A percentile compares a stretch with the other conserved stretches of the same genome.
phyloP scores from a whole-genome alignment of 441 rosid genomes.

The Eruca vesicaria region DNA sequence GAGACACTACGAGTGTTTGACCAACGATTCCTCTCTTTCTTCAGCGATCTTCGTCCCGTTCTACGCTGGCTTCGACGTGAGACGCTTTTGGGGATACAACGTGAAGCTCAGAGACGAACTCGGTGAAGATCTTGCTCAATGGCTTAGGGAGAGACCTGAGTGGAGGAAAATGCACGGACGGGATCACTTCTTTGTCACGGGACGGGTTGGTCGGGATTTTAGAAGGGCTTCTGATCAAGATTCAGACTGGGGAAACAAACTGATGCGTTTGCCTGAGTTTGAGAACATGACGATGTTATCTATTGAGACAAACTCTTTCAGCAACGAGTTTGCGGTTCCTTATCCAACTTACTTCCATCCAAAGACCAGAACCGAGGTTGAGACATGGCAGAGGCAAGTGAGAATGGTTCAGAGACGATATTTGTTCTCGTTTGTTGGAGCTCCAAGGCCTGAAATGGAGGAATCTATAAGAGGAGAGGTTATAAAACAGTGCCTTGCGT shows the following conservation, averaged over 20 bases:
- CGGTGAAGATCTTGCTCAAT: constrained; percentile 35
- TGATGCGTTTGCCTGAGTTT: constrained; percentile 43
- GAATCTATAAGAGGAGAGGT: constrained; percentile 48
- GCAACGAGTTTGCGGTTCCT: constrained; percentile 46
- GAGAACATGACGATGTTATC: constrained; percentile 51
- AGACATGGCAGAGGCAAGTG: constrained; percentile 41
- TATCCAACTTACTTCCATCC: constrained; percentile 60
- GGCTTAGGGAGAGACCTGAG: constrained; percentile 63
- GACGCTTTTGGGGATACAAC: constrained; percentile 41
- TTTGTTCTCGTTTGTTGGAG: constrained; percentile 46
- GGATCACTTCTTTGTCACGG: constrained; percentile 69
- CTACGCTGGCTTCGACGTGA: constrained; percentile 42
- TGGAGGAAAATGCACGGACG: constrained; percentile 64
- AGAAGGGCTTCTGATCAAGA: constrained; percentile 34
- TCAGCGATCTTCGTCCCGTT: constrained; percentile 44
- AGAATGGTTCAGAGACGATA: constrained; percentile 28
- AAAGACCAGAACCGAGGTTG: constrained; percentile 24
- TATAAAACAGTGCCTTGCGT: constrained; percentile 49
- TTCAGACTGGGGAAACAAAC: constrained; percentile 52
- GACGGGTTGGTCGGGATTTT: constrained; percentile 48
- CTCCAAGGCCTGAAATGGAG: constrained; percentile 30
- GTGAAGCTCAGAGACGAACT: constrained; percentile 36
- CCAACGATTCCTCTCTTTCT: constrained; percentile 38
- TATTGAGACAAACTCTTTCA: constrained; percentile 36
- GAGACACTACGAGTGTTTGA: constrained; percentile 39